Conservation (phyloP, 352 stramenopile species). For the Pythium rhizo-oryzae region DNA sequence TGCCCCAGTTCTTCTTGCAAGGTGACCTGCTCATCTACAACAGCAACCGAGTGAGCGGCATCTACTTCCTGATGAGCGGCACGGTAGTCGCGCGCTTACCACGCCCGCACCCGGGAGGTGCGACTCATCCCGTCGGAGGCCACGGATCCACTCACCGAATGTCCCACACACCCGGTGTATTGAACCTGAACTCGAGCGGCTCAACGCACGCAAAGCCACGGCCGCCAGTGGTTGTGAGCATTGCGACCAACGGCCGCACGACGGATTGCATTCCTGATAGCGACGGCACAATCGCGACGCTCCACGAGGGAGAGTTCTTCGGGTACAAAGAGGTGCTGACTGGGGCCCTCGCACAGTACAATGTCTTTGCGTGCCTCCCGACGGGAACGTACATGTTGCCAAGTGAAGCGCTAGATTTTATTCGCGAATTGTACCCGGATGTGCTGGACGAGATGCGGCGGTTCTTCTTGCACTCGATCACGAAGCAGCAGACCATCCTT, state of each 20-base stretch:
- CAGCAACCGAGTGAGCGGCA: slow-evolving; percentile 65
- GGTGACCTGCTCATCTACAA: slow-evolving; percentile 77
- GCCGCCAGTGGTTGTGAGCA: slow-evolving; percentile 3
- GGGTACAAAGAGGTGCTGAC: slow-evolving; percentile 79
- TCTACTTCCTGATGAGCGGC: slow-evolving; percentile 78
- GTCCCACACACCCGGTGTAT: background rate
- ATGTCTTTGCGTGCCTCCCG: slow-evolving; percentile 61
- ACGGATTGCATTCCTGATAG: slow-evolving; percentile 36
- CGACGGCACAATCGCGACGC: slow-evolving; percentile 55
- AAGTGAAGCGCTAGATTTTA: slow-evolving; percentile 57
- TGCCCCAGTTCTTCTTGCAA: slow-evolving; percentile 71
- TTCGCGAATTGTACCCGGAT: slow-evolving; percentile 52
- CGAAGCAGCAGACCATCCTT: slow-evolving; percentile 71
- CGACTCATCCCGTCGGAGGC: background rate
- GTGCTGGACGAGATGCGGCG: slow-evolving; percentile 68
- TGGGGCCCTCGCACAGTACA: slow-evolving; percentile 58
- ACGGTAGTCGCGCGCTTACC: slow-evolving; percentile 54
- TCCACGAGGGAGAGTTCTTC: slow-evolving; percentile 80
- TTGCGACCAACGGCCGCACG: slow-evolving; percentile 21
- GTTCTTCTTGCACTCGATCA: slow-evolving; percentile 80
- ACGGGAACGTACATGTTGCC: slow-evolving; percentile 70
- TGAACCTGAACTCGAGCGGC: background rate
- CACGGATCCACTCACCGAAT: background rate
- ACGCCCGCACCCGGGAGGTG: background rate
- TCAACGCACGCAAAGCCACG: background rate